These are phyloP conservation scores for Ustilago vetiveriae DNA, from an alignment of 1,284 basidiomycete genomes.

Conservation along the genomic window DNA sequence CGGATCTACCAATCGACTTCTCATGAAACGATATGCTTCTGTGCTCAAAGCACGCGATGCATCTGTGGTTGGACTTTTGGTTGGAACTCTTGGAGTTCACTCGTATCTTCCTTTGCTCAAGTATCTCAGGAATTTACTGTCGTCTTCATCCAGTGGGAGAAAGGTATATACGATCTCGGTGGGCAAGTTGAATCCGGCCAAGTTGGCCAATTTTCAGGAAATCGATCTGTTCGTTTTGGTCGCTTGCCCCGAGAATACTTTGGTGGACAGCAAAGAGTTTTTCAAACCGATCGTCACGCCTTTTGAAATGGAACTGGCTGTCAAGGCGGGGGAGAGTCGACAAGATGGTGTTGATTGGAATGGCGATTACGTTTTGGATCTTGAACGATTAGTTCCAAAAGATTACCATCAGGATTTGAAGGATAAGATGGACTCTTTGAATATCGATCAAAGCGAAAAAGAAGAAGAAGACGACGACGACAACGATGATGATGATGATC, in stretches of 20 bases:
- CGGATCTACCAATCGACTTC: constrained; percentile 75
- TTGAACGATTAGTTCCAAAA: constrained; percentile 71
- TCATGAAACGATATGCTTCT: constrained; percentile 89
- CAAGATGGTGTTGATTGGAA: constrained; percentile 72
- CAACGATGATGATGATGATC: constrained; percentile 70
- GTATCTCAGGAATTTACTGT: constrained; percentile 47
- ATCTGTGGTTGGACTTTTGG: constrained; percentile 92
- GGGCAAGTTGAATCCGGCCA: constrained; percentile 93
- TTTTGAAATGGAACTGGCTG: constrained; percentile 86
- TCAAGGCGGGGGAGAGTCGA: constrained; percentile 68
- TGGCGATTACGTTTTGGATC: constrained; percentile 82
- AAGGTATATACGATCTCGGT: constrained; percentile 87
- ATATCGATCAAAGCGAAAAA: constrained; percentile 16
- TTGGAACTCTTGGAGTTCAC: constrained; percentile 88
- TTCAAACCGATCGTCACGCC: constrained; percentile 91
- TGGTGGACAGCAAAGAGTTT: constrained; percentile 87
- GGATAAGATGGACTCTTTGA: not conserved
- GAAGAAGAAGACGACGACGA: constrained; percentile 29
- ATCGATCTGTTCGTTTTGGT: constrained; percentile 95
- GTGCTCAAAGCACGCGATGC: constrained; percentile 90
- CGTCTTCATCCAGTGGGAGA: constrained; percentile 75
- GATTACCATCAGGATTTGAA: constrained; percentile 35
- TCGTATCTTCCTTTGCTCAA: constrained; percentile 37
- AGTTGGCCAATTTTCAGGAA: constrained; percentile 94
- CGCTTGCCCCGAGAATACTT: constrained; percentile 90